Evolutionary conservation across 2,329 filamentous ascomycete genomes (phyloP), one percentile per base, ranked within the genome.

Genomic region (Hypoxylon sp.): DNA sequence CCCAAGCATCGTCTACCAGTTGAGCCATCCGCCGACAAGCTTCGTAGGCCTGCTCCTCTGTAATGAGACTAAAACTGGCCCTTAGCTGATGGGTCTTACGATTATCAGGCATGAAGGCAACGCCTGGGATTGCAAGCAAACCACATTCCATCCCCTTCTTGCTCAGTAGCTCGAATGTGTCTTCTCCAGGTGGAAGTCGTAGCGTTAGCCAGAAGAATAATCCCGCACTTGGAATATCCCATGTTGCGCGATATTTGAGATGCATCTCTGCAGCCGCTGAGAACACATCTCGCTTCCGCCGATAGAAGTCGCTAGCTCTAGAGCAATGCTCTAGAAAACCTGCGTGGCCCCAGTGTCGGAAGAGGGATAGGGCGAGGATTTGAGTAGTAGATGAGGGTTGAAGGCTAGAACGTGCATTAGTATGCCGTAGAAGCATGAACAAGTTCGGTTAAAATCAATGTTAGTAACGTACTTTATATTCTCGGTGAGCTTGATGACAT

Each of bases 401-500:
- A 46, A 61, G 48, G 37, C 57, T 61, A 35, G 3, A 19, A 53
- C 6, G 15, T 19, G 24, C 39, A 17, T 61, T 35, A 53, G 11
- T 6, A 32, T 32, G 11, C 31, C 10, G 37, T 10, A 31, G 19
- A 42, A 19, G 6, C 1, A 50, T 39, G 35, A 29, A 37, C 5
- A 27, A 19, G 35, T 21, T n/a, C 5, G 13, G 19, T 29, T 58
- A 6, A 19, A 42, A 21, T 19, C 48, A 11, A 6, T 31, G 15
- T 15, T 24, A 6, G 6, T 2, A 5, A 53, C 57, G n/a, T 47
- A 61, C 57, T 61, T 61, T n/a, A 61, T 52, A 24, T 61, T 61
- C 17, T 61, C 57, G 8, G 57, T 61, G 48, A 61, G 57, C 37
- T 61, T 61, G 47, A 53, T 53, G 11, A 61, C 57, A n/a, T 61